These are phyloP conservation scores for Zymoseptoria passerinii DNA, from an alignment of 2,329 filamentous ascomycete species.

Conservation along the genomic window DNA sequence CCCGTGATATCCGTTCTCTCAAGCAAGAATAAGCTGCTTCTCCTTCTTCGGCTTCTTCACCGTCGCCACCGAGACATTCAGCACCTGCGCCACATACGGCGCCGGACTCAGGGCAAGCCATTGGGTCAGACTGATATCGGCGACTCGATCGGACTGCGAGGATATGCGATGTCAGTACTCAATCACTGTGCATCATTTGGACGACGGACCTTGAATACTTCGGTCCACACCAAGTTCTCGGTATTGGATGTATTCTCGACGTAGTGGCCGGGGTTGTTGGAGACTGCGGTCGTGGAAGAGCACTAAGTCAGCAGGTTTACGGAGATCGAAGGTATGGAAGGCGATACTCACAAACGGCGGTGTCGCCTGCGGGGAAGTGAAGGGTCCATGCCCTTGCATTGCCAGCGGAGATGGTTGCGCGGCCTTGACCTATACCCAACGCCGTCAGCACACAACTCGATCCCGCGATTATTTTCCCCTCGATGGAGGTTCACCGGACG, in stretches of 20 bases:
- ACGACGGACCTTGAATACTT: slow-evolving; percentile 50
- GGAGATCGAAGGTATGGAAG: background rate
- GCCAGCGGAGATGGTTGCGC: background rate
- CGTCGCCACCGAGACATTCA: background rate
- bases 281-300: slow-evolving; percentile 39
- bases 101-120: slow-evolving; percentile 61
- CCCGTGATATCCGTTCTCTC: background rate
- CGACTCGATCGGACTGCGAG: slow-evolving; percentile 49
- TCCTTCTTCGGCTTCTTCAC: slow-evolving; percentile 1
- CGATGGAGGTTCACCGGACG: too few relatives aligned
- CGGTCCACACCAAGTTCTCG: slow-evolving; percentile 58
- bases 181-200: background rate
- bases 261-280: slow-evolving; percentile 58
- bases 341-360: slow-evolving; percentile 1
- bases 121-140: slow-evolving; percentile 57
- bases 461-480: too few relatives aligned
- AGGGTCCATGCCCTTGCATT: slow-evolving; percentile 54
- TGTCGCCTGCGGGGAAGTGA: slow-evolving; percentile 57
- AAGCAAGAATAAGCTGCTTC: background rate
- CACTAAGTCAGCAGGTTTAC: background rate
- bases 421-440: background rate
- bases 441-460: too few relatives aligned
- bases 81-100: slow-evolving; percentile 42
- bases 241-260: slow-evolving; percentile 59
- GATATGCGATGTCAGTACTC: background rate